These are phyloP conservation scores for Saitozyma sp. DNA, from an alignment of 768 basidiomycete species.

Conservation along the genomic window DNA sequence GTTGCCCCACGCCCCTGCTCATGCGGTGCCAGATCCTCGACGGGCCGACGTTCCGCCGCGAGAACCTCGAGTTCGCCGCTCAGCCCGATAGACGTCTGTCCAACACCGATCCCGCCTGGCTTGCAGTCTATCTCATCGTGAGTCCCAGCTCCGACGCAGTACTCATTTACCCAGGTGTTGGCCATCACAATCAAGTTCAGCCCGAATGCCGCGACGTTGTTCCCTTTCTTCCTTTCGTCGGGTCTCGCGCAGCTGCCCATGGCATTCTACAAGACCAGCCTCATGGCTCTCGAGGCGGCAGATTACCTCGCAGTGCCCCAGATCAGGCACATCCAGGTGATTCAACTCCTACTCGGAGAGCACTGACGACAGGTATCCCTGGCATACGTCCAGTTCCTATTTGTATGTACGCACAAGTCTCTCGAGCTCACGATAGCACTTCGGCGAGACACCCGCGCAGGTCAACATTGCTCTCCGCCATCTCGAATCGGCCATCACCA, in stretches of 20 bases:
- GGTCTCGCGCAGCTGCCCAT: conserved; percentile 1
- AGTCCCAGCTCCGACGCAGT: background rate
- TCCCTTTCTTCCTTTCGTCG: background rate
- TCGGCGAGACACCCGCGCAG: no score
- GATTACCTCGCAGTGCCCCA: conserved; percentile 16
- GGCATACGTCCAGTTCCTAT: conserved; percentile 19
- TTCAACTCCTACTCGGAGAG: background rate
- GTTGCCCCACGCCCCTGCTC: no score
- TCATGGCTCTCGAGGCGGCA: conserved; percentile 6
- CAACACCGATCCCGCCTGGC: conserved; percentile 15
- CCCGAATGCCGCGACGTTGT: background rate
- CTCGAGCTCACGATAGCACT: no score
- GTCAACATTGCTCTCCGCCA: no score
- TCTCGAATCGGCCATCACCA: no score
- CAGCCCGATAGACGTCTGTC: background rate
- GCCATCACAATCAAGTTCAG: conserved; percentile 14
- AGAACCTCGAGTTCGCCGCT: no score
- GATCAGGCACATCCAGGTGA: conserved; percentile 23
- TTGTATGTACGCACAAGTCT: conserved; percentile 9
- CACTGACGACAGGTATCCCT: conserved; percentile 9
- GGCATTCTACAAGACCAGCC: conserved; percentile 15
- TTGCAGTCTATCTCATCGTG: conserved; percentile 22
- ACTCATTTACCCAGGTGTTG: conserved; percentile 5
- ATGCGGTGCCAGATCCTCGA: no score
- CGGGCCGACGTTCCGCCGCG: no score